These are phyloP conservation scores for Przewalskia tangutica DNA, from an alignment of 257 asterid genomes.

Conservation along the genomic window DNA sequence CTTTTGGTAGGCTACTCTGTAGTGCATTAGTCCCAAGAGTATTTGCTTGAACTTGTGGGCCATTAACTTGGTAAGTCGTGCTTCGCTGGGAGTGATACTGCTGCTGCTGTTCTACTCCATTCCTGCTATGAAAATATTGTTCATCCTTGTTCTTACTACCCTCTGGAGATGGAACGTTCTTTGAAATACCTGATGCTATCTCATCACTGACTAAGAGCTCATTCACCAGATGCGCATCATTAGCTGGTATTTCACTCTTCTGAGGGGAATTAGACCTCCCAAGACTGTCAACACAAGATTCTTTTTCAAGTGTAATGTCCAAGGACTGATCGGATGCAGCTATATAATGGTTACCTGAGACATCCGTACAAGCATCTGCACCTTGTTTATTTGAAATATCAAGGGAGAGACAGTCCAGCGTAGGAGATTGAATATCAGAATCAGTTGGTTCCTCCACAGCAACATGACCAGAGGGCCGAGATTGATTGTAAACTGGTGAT, in stretches of 20 bases:
- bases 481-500: conserved; percentile 58
- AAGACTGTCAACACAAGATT: conserved; percentile 17
- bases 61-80: conserved; percentile 33
- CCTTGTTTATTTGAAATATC: conserved; percentile 26
- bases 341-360: conserved; percentile 22
- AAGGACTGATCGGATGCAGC: conserved; percentile 22
- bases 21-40: conserved; percentile 20
- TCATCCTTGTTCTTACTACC: conserved; percentile 26
- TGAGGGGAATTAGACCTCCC: conserved; percentile 24
- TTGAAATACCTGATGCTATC: conserved; percentile 22
- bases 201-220: conserved; percentile 24
- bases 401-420: conserved; percentile 43
- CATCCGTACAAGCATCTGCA: conserved; percentile 16
- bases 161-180: conserved; percentile 18
- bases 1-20: conserved; percentile 17
- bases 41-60: conserved; percentile 35
- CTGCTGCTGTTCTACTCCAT: conserved; percentile 22
- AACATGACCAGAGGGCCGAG: conserved; percentile 37
- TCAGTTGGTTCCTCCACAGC: conserved; percentile 39
- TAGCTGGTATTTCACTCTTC: conserved; percentile 24
- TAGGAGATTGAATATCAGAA: conserved; percentile 32
- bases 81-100: conserved; percentile 32
- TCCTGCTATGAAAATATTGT: conserved; percentile 27
- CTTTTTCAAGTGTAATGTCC: conserved; percentile 14
- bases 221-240: conserved; percentile 23